phyloP scores from a whole-genome alignment of 768 basidiomycete genomes.

The Leccinum fibrillosum region DNA sequence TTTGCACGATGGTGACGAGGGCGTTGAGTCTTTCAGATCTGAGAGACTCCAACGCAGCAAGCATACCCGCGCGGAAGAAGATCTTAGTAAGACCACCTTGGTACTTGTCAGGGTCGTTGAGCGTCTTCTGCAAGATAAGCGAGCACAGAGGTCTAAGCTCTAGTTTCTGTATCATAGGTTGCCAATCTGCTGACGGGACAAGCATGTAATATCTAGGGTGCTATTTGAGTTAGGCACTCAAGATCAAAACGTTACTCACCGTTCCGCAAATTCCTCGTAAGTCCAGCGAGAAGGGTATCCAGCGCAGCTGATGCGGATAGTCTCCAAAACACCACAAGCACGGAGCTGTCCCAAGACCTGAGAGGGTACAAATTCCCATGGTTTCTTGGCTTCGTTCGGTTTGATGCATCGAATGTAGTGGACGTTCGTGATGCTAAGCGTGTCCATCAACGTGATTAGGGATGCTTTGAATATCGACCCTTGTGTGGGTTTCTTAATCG shows the following conservation, averaged over 20 bases:
- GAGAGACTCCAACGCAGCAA: slow-evolving; percentile 89
- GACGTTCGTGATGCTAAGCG: slow-evolving; percentile 94
- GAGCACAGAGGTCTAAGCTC: slow-evolving; percentile 81
- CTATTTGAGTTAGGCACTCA: slow-evolving; percentile 17
- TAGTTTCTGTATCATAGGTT: slow-evolving; percentile 75
- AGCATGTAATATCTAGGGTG: slow-evolving; percentile 90
- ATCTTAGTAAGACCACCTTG: slow-evolving; percentile 97
- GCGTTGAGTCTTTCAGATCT: slow-evolving; percentile 85
- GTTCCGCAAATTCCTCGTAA: slow-evolving; percentile 97
- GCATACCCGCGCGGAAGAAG: slow-evolving; percentile 99
- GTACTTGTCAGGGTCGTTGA: slow-evolving; percentile 94
- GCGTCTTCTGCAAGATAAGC: slow-evolving; percentile 78
- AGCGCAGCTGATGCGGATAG: slow-evolving; percentile 97
- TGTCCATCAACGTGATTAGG: slow-evolving; percentile 92
- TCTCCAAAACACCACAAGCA: slow-evolving; percentile 98
- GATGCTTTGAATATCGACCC: slow-evolving; percentile 99
- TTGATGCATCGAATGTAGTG: slow-evolving; percentile 99
- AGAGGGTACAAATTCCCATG: slow-evolving; percentile 96
- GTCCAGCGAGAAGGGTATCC: slow-evolving; percentile 99
- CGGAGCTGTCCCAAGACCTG: slow-evolving; percentile 93
- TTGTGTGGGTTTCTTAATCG: slow-evolving; percentile 90
- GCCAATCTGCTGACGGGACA: slow-evolving; percentile 83
- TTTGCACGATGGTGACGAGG: slow-evolving; percentile 94
- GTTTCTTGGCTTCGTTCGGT: slow-evolving; percentile 93
- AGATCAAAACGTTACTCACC: slow-evolving; percentile 48